Evolutionary conservation across 2,329 filamentous ascomycete species (phyloP), one percentile per base, ranked within the genome.

Genomic region (Diaporthe helianthi): DNA sequence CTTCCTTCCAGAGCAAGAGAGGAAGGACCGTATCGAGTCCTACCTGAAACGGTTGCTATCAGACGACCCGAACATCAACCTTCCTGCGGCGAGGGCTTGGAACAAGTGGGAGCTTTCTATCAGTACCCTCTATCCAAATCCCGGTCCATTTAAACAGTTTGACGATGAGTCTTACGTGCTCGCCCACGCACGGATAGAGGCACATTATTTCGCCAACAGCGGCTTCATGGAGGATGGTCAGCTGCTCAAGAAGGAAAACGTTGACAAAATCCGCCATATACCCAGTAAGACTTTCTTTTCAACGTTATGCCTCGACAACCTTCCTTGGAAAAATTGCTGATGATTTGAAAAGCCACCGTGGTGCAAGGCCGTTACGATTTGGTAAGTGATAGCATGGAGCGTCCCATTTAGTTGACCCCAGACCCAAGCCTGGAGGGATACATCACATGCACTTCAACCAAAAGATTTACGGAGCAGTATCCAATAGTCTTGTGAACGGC

Each of bases 31-130:
- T 17, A 26, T 61, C 26, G 10, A 47, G 26, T 46, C 41, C 41
- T 61, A 78, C 41, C 61, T 79, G 24, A 73, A 73, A 17, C 78
- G 76, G 53, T 71, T 81, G 6, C 75, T 79, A 2, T 74, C 76
- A 19, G 73, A 76, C 13, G 76, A 80, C 26, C 31, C 26, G 7
- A 29, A 53, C 8, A 44, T 65, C 63, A 65, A 22, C 47, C 46
- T 53, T 13, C 47, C 63, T 22, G 63, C 63, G 19, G 63, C 63
- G 12, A 65, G n/a, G n/a, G 51, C 47, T 26, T 65, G 63, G 63
- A 65, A 65, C 47, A 53, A 31, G 24, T 65, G 63, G 63, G 63
- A 65, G 12, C n/a, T 54, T 36, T 41, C 31, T 19, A 33, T 65
- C 31, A 24, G 47, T 12, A 41, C 63, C 22, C 47, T 65, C 63